Conservation (phyloP, 371 early-diverging fungal genomes). For the Apophysomyces sp. region DNA sequence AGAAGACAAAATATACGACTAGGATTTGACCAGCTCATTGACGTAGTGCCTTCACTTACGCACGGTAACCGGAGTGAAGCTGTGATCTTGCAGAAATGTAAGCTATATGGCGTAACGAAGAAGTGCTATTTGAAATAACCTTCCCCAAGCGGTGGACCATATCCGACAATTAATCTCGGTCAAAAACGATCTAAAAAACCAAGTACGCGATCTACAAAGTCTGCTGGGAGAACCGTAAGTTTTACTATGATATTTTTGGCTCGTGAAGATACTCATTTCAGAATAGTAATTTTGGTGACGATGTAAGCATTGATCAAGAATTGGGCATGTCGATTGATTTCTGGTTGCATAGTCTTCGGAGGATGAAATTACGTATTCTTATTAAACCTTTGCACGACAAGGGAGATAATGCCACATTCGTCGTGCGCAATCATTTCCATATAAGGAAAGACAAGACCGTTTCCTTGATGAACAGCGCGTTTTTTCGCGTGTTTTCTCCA, state of each 20-base stretch:
- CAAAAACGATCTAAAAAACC: conserved; percentile 35
- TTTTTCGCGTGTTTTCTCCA: too few relatives aligned
- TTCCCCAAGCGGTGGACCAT: conserved; percentile 28
- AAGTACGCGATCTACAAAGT: conserved; percentile 28
- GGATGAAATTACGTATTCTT: conserved; percentile 31
- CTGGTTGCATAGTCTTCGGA: conserved; percentile 34
- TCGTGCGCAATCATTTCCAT: too few relatives aligned
- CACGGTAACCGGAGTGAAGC: conserved; percentile 55
- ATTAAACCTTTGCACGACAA: too few relatives aligned
- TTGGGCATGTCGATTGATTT: not conserved
- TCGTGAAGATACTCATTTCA: not conserved
- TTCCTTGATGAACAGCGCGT: too few relatives aligned
- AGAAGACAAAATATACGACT: conserved; percentile 78
- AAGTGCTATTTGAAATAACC: too few relatives aligned
- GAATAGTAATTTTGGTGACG: conserved; percentile 37
- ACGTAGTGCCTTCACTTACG: conserved; percentile 71
- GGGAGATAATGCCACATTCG: too few relatives aligned
- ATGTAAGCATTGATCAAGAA: conserved; percentile 19
- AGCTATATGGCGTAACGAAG: not conserved
- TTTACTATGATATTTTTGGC: not conserved
- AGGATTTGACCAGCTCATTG: conserved; percentile 78
- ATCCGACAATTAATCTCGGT: conserved; percentile 26
- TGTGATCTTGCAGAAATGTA: conserved; percentile 52
- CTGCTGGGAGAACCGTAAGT: conserved; percentile 37
- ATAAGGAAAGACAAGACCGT: too few relatives aligned